Evolutionary conservation across 352 stramenopile genomes (phyloP), one percentile per base, ranked within the genome.

Genomic region (Pythium monospermum): DNA sequence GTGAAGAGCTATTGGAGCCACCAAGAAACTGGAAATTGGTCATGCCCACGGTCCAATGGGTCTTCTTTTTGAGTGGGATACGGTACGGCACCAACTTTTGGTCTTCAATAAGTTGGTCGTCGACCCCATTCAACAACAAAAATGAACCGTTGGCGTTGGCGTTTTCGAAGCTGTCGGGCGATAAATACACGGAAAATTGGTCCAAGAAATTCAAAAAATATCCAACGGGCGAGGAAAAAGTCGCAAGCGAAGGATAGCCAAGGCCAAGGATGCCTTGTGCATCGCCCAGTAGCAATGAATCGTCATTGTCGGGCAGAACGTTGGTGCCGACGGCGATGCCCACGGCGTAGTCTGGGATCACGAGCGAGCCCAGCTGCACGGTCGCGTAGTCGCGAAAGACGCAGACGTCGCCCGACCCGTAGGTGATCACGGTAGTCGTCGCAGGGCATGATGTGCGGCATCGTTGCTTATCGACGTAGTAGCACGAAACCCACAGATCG

Each of bases 401-500:
- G 37, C 80, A 91, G 11, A 87, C 80, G 39, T 68, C 51, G 8
- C 77, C 80, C 0, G 73, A 86, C 35, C 75, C 77, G 60, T 91
- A 91, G 5, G 59, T 59, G 57, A 91, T 89, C 31, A 60, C 67
- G 2, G 22, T 69, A 0, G 66, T 50, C 7, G 44, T 53, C 1
- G 46, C 52, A 0, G 80, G 77, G 38, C 80, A 91, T n/a, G 63
- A 56, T 8, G 53, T 60, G 31, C 47, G 22, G 46, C 80, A 91
- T 15, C 57, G 67, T 18, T 60, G 53, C 39, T 56, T 38, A 21
- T 46, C 65, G 37, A 84, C 53, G 59, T 71, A 80, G 36, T 71
- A 71, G 54, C 80, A 91, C 12, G 76, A 81, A 53, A 91, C 59
- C 77, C 81, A 91, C 7, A 87, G 58, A 57, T 91, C 77, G 13